These are phyloP conservation scores for Xylogone sp. DNA, from an alignment of 2,329 filamentous ascomycete genomes.

Conservation along the genomic window DNA sequence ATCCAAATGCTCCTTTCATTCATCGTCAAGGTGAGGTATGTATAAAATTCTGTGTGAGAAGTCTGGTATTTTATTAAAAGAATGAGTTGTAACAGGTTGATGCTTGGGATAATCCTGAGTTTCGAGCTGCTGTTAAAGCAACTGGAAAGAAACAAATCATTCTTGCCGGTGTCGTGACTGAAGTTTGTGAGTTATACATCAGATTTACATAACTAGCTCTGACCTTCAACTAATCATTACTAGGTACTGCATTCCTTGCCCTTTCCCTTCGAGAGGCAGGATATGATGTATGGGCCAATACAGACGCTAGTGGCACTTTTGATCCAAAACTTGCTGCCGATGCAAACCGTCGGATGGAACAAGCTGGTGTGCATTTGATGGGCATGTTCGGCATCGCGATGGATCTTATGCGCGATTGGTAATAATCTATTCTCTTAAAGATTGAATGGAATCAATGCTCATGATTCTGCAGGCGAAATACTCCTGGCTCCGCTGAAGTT, in stretches of 20 bases:
- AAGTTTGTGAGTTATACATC: slow-evolving; percentile 53
- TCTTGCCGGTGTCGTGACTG: slow-evolving; percentile 68
- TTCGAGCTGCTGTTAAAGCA: slow-evolving; percentile 60
- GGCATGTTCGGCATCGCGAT: slow-evolving; percentile 25
- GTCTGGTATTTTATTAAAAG: no score
- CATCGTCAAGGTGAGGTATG: slow-evolving; percentile 57
- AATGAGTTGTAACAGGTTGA: no score
- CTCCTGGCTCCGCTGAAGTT: slow-evolving; percentile 49
- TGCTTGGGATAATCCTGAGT: slow-evolving; percentile 72
- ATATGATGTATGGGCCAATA: slow-evolving; percentile 71
- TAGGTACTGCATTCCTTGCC: slow-evolving; percentile 65
- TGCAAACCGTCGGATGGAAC: slow-evolving; percentile 63
- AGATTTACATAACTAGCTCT: background rate
- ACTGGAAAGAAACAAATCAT: slow-evolving; percentile 68
- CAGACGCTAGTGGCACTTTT: slow-evolving; percentile 67
- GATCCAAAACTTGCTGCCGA: slow-evolving; percentile 56
- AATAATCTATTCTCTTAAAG: background rate
- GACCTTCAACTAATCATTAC: background rate
- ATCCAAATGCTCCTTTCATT: slow-evolving; percentile 63
- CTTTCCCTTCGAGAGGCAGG: slow-evolving; percentile 68
- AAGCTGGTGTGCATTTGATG: slow-evolving; percentile 56
- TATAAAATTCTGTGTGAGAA: slow-evolving; percentile 57
- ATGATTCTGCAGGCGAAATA: slow-evolving; percentile 13
- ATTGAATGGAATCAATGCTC: background rate
- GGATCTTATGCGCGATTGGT: slow-evolving; percentile 27